phyloP scores from a whole-genome alignment of 192 early-diverging fungal species.

The Globomyces pollinis-pini region DNA sequence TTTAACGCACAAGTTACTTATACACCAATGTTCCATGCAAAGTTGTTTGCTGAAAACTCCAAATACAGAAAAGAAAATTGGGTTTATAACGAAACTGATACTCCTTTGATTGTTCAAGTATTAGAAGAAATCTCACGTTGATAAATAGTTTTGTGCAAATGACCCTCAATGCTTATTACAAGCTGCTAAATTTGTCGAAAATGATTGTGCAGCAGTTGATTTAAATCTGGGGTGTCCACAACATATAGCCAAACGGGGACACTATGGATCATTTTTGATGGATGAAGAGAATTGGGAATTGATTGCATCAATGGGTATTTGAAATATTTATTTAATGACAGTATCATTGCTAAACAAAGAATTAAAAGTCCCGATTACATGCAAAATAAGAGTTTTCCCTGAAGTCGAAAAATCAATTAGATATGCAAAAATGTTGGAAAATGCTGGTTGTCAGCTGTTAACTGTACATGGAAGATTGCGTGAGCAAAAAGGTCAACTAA shows the following conservation, averaged over 20 bases:
- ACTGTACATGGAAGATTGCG: conserved; percentile 91
- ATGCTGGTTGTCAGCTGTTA: conserved; percentile 82
- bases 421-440: conserved; percentile 95
- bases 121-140: too few relatives aligned
- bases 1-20: conserved; percentile 86
- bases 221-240: conserved; percentile 97
- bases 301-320: conserved; percentile 18
- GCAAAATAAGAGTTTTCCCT: conserved; percentile 89
- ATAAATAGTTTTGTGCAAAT: conserved; percentile 99
- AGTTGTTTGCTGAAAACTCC: conserved; percentile 60
- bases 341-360: conserved; percentile 73
- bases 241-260: conserved; percentile 82
- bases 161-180: conserved; percentile 74
- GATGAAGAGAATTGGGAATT: conserved; percentile 50
- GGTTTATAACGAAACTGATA: conserved; percentile 52
- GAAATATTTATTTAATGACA: conserved; percentile 61
- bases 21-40: conserved; percentile 97
- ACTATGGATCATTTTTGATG: conserved; percentile 89
- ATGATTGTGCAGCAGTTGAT: conserved; percentile 87
- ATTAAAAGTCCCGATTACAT: conserved; percentile 83
- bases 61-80: conserved; percentile 34
- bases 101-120: conserved; percentile 32
- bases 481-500: conserved; percentile 96
- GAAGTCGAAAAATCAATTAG: conserved; percentile 82
- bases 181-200: conserved; percentile 75